A percentile compares a stretch with the other conserved stretches of the same genome.
Evolutionary conservation across 2,329 filamentous ascomycete genomes (phyloP).

Genomic region (Calonectria crousiana): DNA sequence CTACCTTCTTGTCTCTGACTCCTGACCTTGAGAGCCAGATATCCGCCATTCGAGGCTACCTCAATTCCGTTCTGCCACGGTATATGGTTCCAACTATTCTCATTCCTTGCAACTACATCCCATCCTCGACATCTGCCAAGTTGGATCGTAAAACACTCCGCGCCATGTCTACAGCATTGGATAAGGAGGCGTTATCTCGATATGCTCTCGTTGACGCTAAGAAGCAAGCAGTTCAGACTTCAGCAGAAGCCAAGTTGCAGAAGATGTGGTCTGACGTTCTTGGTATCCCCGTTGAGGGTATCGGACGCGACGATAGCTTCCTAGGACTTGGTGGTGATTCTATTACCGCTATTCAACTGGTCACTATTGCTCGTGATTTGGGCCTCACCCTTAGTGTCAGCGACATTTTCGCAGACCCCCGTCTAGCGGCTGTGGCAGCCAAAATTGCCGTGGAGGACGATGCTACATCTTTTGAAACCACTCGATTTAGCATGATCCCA

Average conservation of each 20-base stretch:
- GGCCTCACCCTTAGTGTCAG: constrained; percentile 57
- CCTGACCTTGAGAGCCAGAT: background rate
- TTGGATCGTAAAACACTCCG: constrained; percentile 13
- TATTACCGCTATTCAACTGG: constrained; percentile 61
- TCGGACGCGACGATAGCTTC: constrained; percentile 59
- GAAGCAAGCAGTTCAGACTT: constrained; percentile 3
- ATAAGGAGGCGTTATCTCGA: background rate
- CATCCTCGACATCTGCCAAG: constrained; percentile 32
- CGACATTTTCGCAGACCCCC: constrained; percentile 52
- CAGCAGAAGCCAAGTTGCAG: constrained; percentile 40
- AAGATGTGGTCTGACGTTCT: constrained; percentile 54
- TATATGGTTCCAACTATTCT: constrained; percentile 35
- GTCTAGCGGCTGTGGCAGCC: background rate
- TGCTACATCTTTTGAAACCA: background rate
- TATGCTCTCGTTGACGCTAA: background rate
- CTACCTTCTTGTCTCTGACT: background rate
- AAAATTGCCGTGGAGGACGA: constrained; percentile 31
- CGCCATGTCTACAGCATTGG: background rate
- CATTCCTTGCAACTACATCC: constrained; percentile 25
- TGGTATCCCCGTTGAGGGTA: constrained; percentile 44
- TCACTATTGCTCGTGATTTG: constrained; percentile 54
- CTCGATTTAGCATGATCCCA: background rate
- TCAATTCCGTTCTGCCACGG: constrained; percentile 13
- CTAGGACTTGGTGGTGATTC: constrained; percentile 64
- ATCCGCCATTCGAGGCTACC: background rate